phyloP scores from a whole-genome alignment of 208 protist species.

The Leishmania tarentolae region DNA sequence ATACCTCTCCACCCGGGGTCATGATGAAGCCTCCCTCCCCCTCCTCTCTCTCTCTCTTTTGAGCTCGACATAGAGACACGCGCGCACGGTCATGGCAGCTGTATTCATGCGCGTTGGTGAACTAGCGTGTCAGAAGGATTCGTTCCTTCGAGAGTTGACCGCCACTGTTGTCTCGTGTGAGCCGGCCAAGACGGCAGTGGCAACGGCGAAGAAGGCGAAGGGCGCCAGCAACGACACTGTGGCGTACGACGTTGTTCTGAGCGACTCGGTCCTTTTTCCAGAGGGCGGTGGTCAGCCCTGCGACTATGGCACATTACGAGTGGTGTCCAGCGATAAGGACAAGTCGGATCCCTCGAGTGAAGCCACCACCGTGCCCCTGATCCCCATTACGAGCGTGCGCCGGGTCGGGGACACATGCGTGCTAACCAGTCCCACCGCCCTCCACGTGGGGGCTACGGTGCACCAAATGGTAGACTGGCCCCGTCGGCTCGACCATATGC shows the following conservation, averaged over 20 bases:
- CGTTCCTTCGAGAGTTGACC: constrained; percentile 66
- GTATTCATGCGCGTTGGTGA: constrained; percentile 59
- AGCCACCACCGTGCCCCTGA: neutral
- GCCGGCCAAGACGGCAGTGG: constrained; percentile 12
- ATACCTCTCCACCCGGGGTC: neutral
- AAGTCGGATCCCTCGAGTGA: neutral
- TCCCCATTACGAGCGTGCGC: constrained; percentile 43
- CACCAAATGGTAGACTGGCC: constrained; percentile 72
- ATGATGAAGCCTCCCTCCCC: neutral
- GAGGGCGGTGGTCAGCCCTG: constrained; percentile 91
- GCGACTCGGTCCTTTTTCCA: constrained; percentile 87
- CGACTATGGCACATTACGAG: constrained; percentile 66
- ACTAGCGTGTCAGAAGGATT: constrained; percentile 72
- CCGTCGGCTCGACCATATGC: constrained; percentile 90
- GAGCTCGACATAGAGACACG: neutral
- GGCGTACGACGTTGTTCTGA: constrained; percentile 67
- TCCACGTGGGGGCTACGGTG: constrained; percentile 58
- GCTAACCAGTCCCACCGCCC: constrained; percentile 31
- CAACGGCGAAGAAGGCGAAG: constrained; percentile 35
- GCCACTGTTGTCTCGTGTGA: constrained; percentile 69
- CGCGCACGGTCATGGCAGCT: constrained; percentile 13
- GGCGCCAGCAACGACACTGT: constrained; percentile 3
- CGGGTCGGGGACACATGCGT: constrained; percentile 72
- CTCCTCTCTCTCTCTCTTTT: neutral
- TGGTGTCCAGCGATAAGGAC: neutral